These are phyloP conservation scores for Ogataea pilisensis DNA, from an alignment of 805 yeast species.

Conservation along the genomic window DNA sequence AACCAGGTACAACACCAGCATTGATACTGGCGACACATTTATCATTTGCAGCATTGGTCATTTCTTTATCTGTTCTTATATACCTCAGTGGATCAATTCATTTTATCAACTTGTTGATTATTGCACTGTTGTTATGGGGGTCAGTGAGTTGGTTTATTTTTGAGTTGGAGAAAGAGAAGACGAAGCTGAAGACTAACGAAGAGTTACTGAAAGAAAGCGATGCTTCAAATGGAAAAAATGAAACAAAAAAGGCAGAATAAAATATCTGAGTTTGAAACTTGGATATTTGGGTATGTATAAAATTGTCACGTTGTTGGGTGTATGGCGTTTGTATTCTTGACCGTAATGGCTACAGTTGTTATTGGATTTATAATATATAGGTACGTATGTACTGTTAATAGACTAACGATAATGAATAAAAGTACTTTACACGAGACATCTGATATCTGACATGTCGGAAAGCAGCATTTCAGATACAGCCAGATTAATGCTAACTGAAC, in stretches of 20 bases:
- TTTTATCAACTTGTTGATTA: conserved; percentile 44
- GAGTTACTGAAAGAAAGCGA: conserved; percentile 31
- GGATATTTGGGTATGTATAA: not conserved
- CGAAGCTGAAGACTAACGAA: conserved; percentile 38
- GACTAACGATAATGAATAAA: no score
- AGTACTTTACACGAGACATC: no score
- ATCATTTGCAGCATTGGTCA: conserved; percentile 64
- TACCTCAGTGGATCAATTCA: conserved; percentile 66
- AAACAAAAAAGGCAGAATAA: conserved; percentile 6
- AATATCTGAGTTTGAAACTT: not conserved
- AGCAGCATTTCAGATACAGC: no score
- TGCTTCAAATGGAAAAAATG: conserved; percentile 11
- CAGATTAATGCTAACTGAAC: no score
- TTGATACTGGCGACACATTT: conserved; percentile 83
- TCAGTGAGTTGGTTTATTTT: conserved; percentile 83
- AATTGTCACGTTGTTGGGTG: not conserved
- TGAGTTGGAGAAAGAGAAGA: conserved; percentile 52
- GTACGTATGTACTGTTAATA: no score
- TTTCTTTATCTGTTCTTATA: conserved; percentile 54
- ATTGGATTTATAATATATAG: no score
- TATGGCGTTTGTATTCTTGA: not conserved
- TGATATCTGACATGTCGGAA: no score
- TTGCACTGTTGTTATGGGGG: conserved; percentile 58
- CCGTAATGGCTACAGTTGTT: no score
- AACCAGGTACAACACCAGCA: conserved; percentile 92